Evolutionary conservation across 371 early-diverging fungal genomes (phyloP), one percentile per base, ranked within the genome.

Genomic region (Chytridium lagenaria): DNA sequence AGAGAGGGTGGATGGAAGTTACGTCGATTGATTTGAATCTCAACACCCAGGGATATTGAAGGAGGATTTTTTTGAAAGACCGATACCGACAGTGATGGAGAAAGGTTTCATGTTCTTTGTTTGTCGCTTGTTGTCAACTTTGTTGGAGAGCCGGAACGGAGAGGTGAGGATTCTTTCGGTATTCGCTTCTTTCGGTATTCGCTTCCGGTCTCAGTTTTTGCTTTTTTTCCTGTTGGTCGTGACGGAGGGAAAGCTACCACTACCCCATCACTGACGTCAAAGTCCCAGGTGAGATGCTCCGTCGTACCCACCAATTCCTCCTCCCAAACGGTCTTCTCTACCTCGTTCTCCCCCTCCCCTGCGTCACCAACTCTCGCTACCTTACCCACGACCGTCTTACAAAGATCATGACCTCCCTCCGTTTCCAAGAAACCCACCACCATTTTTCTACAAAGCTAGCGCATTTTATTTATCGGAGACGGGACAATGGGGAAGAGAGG

Each of bases 91-190:
- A 33, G 16, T 0, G 81, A 78, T 7, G 69, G 44, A 15, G 82
- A 81, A 3, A 57, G 44, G 31, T 96, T 90, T 77, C 87, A 96
- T 69, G 87, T 93, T n/a, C 83, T 96, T 0, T 92, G 93, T 68
- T 82, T 96, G 22, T 91, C 91, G 36, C 81, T 96, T 1, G 96
- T 96, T 0, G 89, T 96, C 57, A 96, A 96, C 75, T 96, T 96
- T 86, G 92, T 94, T 31, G 92, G 91, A 1, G 93, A 93, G 80
- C 89, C 91, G 0, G 83, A 70, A n/a, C 83, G 85, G 50, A 80
- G 95, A 77, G 95, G 95, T 78, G 86, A 82, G 67, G 33, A 15
- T 28, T 10, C 26, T 55, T 7, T 66, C 44, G 7, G 28, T 12
- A 15, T 63, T 16, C 2, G 22, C 19, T 63, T 34, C 34, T 61